Percentiles rank a stretch among this genome's conserved stretches.
phyloP scores from a whole-genome alignment of 208 protist species.

The Leishmania tarentolae region DNA sequence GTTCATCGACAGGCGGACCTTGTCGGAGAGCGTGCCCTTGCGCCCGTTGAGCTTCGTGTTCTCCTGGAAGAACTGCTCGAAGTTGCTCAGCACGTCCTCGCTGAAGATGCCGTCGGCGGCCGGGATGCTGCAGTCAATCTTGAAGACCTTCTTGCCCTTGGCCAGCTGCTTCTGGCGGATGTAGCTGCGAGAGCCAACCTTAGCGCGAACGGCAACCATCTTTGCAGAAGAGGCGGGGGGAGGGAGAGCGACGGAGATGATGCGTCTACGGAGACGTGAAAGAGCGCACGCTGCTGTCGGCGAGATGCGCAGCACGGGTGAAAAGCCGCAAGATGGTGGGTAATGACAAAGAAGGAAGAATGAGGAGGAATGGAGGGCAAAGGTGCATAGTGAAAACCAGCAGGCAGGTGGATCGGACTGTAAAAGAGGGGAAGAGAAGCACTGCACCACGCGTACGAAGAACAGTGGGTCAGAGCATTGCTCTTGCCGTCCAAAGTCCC shows the following conservation, averaged over 20 bases:
- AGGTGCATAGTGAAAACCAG: too few relatives aligned
- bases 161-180: slow-evolving; percentile 82
- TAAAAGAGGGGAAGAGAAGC: neutral
- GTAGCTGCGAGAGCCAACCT: slow-evolving; percentile 87
- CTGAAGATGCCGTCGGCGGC: slow-evolving; percentile 78
- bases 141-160: slow-evolving; percentile 92
- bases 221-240: slow-evolving; percentile 9
- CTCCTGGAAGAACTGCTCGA: slow-evolving; percentile 97
- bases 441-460: neutral
- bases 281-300: slow-evolving; percentile 31
- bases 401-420: neutral
- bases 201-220: slow-evolving; percentile 92
- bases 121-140: slow-evolving; percentile 76
- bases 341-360: neutral
- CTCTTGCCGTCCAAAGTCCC: neutral
- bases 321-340: neutral
- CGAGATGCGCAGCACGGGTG: neutral
- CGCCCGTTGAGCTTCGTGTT: slow-evolving; percentile 99
- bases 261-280: slow-evolving; percentile 24
- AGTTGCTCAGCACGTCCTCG: slow-evolving; percentile 85
- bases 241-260: slow-evolving; percentile 2
- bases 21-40: slow-evolving; percentile 96
- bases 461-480: neutral
- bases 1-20: slow-evolving; percentile 87
- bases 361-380: neutral